Conservation (phyloP, 176 grass and related monocot genomes). For the Rhynchospora breviuscula region DNA sequence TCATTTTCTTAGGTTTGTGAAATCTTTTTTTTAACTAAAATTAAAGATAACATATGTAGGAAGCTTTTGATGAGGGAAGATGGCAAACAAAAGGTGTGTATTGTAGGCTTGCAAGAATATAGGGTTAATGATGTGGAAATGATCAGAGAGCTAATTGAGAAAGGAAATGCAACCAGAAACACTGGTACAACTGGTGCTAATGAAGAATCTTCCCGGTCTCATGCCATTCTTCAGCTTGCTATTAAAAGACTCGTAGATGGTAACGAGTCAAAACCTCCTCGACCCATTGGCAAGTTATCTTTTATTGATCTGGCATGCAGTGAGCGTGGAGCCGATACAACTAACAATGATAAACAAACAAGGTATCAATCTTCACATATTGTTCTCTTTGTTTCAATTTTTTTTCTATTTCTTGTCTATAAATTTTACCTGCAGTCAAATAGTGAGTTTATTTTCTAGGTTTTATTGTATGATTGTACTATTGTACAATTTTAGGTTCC, state of each 20-base stretch:
- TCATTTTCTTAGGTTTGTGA: not conserved
- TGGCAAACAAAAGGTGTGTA: conserved; percentile 98
- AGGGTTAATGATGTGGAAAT: conserved; percentile 80
- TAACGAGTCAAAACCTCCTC: conserved; percentile 62
- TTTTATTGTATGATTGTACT: not conserved
- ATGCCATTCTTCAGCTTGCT: conserved; percentile 99
- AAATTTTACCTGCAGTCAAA: not conserved
- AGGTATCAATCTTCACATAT: conserved; percentile 34
- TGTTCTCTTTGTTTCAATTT: not conserved
- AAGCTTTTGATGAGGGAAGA: conserved; percentile 99
- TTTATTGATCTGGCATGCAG: conserved; percentile 98
- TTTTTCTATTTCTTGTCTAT: not conserved
- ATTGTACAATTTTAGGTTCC: not conserved
- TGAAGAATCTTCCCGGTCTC: conserved; percentile 93
- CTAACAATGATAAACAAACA: conserved; percentile 97
- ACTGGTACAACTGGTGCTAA: conserved; percentile 95
- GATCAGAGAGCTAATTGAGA: conserved; percentile 89
- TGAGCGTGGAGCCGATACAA: conserved; percentile 97
- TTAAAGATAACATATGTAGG: conserved; percentile 34
- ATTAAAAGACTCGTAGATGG: conserved; percentile 83
- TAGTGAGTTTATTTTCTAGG: not conserved
- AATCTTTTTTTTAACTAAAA: not conserved
- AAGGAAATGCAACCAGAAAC: conserved; percentile 88
- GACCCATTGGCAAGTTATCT: conserved; percentile 72
- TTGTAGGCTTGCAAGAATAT: conserved; percentile 92